Conservation (phyloP, 345 rosid species). For the Excoecaria agallocha region DNA sequence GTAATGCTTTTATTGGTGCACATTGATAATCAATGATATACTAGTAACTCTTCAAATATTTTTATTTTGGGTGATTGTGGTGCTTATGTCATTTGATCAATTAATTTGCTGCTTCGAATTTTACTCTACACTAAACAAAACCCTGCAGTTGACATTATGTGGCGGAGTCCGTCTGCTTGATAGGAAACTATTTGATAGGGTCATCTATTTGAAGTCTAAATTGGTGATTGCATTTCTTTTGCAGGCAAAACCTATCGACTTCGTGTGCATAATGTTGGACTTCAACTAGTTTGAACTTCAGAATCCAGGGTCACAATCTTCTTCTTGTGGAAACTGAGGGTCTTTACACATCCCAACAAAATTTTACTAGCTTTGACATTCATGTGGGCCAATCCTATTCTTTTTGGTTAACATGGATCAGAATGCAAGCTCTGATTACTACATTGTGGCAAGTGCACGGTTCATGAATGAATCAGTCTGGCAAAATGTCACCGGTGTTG, state of each 20-base stretch:
- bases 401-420: conserved; percentile 88
- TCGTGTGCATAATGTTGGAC: conserved; percentile 82
- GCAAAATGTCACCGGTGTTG: conserved; percentile 94
- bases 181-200: neutral
- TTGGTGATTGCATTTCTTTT: conserved; percentile 15
- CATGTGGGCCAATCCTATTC: conserved; percentile 95
- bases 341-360: conserved; percentile 59
- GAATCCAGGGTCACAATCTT: conserved; percentile 88
- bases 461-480: conserved; percentile 83
- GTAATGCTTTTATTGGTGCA: neutral
- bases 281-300: conserved; percentile 86
- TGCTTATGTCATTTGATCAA: neutral
- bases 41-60: neutral
- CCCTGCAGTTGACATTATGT: neutral
- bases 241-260: conserved; percentile 87
- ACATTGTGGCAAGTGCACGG: conserved; percentile 93
- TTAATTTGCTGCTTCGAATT: neutral
- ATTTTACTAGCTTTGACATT: conserved; percentile 71
- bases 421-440: conserved; percentile 74
- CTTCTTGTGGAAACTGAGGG: conserved; percentile 91
- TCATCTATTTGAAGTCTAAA: conserved; percentile 9
- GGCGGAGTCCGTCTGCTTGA: neutral
- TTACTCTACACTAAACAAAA: neutral
- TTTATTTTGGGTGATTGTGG: neutral
- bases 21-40: neutral